Evolutionary conservation across 176 grass and related monocot genomes (phyloP).

Genomic region (Bonia amplexicaulis): DNA sequence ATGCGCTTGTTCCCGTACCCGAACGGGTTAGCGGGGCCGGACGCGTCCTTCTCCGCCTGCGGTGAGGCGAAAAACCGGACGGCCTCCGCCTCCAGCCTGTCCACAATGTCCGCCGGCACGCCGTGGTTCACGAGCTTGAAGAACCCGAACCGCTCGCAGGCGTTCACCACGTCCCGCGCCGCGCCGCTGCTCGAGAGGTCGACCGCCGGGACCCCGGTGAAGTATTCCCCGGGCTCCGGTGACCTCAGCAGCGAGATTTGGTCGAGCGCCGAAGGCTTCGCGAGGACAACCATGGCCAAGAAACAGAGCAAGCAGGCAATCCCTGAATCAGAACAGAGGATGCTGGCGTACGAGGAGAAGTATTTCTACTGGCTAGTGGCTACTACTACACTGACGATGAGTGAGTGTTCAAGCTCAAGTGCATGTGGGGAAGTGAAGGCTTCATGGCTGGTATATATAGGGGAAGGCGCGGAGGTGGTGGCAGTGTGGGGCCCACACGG

Average conservation of each 20-base stretch:
- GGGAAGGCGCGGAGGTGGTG: background rate
- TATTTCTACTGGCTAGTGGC: background rate
- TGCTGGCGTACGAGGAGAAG: background rate
- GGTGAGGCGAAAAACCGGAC: constrained; percentile 55
- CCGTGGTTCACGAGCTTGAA: constrained; percentile 65
- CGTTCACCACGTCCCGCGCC: constrained; percentile 28
- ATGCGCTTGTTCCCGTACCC: constrained; percentile 71
- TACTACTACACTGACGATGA: background rate
- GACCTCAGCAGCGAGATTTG: constrained; percentile 55
- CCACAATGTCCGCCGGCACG: constrained; percentile 22
- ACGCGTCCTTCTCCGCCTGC: constrained; percentile 58
- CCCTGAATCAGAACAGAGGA: background rate
- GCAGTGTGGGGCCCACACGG: background rate
- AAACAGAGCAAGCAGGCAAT: background rate
- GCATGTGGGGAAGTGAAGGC: background rate
- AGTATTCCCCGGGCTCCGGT: background rate
- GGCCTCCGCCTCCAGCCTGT: constrained; percentile 45
- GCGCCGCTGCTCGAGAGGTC: constrained; percentile 37
- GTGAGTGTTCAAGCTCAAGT: background rate
- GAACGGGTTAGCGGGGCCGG: constrained; percentile 36
- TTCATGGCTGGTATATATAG: constrained; percentile 35
- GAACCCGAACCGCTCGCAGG: constrained; percentile 57
- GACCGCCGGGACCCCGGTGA: constrained; percentile 37
- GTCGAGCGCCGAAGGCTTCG: constrained; percentile 39
- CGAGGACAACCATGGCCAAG: constrained; percentile 57